Conservation (phyloP, 1,139 yeast genomes). For the Candida tetrigidarum region DNA sequence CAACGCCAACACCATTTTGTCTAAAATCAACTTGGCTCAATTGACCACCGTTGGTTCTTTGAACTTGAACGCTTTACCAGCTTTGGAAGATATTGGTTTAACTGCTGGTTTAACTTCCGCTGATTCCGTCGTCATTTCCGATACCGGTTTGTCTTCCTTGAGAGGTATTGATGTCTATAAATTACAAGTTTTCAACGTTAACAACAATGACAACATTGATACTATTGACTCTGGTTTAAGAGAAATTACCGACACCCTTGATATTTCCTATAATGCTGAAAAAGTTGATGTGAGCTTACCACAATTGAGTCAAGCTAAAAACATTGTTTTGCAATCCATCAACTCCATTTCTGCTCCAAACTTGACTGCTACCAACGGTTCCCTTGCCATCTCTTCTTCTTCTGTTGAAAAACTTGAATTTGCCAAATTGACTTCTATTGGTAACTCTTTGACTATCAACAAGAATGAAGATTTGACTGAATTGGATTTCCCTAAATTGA, state of each 20-base stretch:
- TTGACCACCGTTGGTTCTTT: slow-evolving; percentile 83
- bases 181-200: slow-evolving; percentile 78
- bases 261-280: slow-evolving; percentile 85
- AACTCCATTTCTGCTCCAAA: slow-evolving; percentile 70
- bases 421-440: slow-evolving; percentile 61
- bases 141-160: slow-evolving; percentile 80
- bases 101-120: slow-evolving; percentile 77
- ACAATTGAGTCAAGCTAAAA: slow-evolving; percentile 79
- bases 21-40: slow-evolving; percentile 73
- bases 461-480: slow-evolving; percentile 74
- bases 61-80: slow-evolving; percentile 83
- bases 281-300: slow-evolving; percentile 70
- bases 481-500: slow-evolving; percentile 71
- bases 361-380: slow-evolving; percentile 75
- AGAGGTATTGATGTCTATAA: slow-evolving; percentile 79
- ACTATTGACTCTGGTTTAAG: slow-evolving; percentile 73
- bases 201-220: slow-evolving; percentile 76
- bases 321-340: slow-evolving; percentile 81
- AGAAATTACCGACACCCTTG: slow-evolving; percentile 73
- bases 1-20: slow-evolving; percentile 66
- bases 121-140: slow-evolving; percentile 74
- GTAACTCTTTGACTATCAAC: slow-evolving; percentile 79
- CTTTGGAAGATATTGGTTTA: slow-evolving; percentile 71
- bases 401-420: slow-evolving; percentile 60
- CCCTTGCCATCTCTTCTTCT: slow-evolving; percentile 76